Percentiles rank a stretch among this genome's conserved stretches.
Conservation (phyloP, 768 basidiomycete genomes). For the Termitomyces heimii region DNA sequence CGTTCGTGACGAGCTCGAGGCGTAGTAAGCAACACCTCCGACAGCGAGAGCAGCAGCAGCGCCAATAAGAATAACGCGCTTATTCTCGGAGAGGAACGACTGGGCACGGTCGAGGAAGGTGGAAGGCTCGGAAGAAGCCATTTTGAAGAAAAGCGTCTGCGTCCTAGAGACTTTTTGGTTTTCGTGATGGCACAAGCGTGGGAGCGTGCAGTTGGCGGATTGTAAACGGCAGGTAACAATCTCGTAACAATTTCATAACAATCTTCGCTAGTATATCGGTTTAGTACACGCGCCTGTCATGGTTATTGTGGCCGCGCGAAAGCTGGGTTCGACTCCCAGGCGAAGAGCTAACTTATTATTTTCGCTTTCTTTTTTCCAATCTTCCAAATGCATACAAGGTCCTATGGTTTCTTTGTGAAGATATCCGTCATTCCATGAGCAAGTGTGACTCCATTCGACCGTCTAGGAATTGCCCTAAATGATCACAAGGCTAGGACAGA, state of each 20-base stretch:
- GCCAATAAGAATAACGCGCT: constrained; percentile 65
- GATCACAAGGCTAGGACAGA: too few relatives aligned
- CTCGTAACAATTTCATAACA: too few relatives aligned
- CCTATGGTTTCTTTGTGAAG: too few relatives aligned
- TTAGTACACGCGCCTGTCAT: constrained; percentile 7
- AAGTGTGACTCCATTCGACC: too few relatives aligned
- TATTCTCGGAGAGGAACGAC: constrained; percentile 71
- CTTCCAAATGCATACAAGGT: too few relatives aligned
- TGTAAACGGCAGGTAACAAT: too few relatives aligned
- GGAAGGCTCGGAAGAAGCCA: constrained; percentile 14
- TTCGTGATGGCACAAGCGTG: constrained; percentile 5
- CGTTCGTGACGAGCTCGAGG: constrained; percentile 44
- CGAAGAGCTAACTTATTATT: background rate
- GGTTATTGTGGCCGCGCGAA: background rate
- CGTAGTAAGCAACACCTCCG: constrained; percentile 74
- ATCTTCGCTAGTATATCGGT: constrained; percentile 6
- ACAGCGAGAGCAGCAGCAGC: constrained; percentile 66
- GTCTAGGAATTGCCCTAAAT: too few relatives aligned
- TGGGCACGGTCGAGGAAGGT: constrained; percentile 57
- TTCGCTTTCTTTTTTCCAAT: too few relatives aligned
- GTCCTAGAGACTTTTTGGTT: constrained; percentile 1
- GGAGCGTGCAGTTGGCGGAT: background rate
- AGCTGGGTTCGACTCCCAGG: constrained; percentile 4
- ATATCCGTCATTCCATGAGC: too few relatives aligned
- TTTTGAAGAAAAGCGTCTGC: constrained; percentile 2